Base-by-base conservation (phyloP, 2,329 filamentous ascomycete species). In the Trichoderma koningii region DNA sequence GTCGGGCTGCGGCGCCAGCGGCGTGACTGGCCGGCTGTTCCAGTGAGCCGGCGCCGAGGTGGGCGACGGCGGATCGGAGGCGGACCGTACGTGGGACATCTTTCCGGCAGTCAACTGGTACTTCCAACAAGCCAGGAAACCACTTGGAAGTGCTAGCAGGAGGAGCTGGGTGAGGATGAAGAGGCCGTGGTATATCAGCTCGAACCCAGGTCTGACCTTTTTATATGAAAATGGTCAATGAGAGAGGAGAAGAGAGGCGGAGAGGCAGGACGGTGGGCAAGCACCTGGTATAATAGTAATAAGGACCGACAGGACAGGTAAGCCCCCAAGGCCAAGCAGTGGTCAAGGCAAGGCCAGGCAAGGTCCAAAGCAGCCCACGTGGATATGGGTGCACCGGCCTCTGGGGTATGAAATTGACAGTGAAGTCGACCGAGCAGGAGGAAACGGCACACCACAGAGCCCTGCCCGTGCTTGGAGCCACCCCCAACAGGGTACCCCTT, bases 371-470 rank as follows among this genome's bases (percentile, higher is more conserved):
- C 19, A 53, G 42, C 23, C 59, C 59, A 62, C 59, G 59, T 62
- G 59, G 59, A 53, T 45, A 52, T 53, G 56, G 48, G 48, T 62
- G 48, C 48, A 52, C 59, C 48, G 59, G 38, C 38, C 48, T 62
- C 59, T 62, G 59, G 59, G 59, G 59, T 62, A 62, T 62, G 41
- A 62, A 62, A 62, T 62, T 62, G 48, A 62, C 59, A 45, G 59
- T 62, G 59, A 62, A 38, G 44, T 38, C 48, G 59, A 62, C 53
- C 48, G 59, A 62, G 48, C 59, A 45, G 48, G n/a, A 45, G 42
- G 21, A n/a, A 41, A 52, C 50, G 38, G 38, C 56, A 62, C 57
- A 61, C 57, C 57, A 61, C 57, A 48, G 59, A 52, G 59, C 38
- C 34, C 34, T 38, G 34, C 34, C 59, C 34, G 48, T 45, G 59